A percentile compares a stretch with the other conserved stretches of the same genome.
Evolutionary conservation across 1,284 basidiomycete genomes (phyloP).

Genomic region (Xerocomus nothofagi): DNA sequence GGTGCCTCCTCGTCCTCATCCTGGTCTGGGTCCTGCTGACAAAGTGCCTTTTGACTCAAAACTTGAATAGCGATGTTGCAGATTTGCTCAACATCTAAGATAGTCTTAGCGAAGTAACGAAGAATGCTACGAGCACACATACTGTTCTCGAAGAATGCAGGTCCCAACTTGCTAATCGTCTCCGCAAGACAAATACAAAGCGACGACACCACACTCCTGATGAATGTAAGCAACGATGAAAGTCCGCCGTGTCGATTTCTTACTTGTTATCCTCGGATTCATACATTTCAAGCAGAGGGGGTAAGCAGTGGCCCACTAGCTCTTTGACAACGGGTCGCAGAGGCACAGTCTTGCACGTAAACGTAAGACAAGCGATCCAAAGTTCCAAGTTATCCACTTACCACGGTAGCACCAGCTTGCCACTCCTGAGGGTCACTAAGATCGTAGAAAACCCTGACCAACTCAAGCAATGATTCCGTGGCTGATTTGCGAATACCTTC

Average conservation of each 20-base stretch:
- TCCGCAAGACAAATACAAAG: constrained; percentile 88
- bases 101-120: constrained; percentile 8
- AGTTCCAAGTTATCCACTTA: constrained; percentile 36
- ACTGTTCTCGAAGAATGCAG: constrained; percentile 78
- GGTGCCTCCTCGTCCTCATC: constrained; percentile 82
- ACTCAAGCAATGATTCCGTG: constrained; percentile 86
- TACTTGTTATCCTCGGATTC: constrained; percentile 97
- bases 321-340: constrained; percentile 81
- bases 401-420: constrained; percentile 70
- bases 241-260: constrained; percentile 40
- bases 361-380: constrained; percentile 1
- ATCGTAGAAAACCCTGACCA: constrained; percentile 92
- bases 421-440: constrained; percentile 83
- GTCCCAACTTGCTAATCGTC: constrained; percentile 89
- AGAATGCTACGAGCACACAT: constrained; percentile 32
- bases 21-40: constrained; percentile 95
- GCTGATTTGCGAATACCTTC: constrained; percentile 98
- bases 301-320: constrained; percentile 77
- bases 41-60: constrained; percentile 89
- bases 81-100: constrained; percentile 74
- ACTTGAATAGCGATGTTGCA: constrained; percentile 81
- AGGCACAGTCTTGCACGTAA: constrained; percentile 39
- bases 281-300: constrained; percentile 85
- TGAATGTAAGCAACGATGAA: constrained; percentile 15
- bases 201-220: constrained; percentile 82